These are phyloP conservation scores for Rhynchospora pubera DNA, from an alignment of 176 grass and related monocot species.

Conservation along the genomic window DNA sequence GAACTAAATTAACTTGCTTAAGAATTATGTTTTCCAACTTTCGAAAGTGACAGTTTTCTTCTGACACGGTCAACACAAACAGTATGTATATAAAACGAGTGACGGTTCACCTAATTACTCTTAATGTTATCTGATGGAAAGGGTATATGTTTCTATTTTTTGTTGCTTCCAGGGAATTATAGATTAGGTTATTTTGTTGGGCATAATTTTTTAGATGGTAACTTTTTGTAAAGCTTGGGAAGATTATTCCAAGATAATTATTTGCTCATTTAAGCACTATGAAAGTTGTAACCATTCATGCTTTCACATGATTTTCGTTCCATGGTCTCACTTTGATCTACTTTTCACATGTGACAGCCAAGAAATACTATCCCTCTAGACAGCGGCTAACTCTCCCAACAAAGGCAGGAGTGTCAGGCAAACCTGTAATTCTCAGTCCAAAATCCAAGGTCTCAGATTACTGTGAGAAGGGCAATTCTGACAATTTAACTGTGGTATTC, in stretches of 20 bases:
- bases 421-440: conserved; percentile 54
- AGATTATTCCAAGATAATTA: neutral
- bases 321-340: neutral
- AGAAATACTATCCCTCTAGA: conserved; percentile 79
- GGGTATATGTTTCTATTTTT: neutral
- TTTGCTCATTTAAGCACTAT: neutral
- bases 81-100: neutral
- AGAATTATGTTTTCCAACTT: conserved; percentile 4
- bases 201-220: neutral
- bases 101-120: neutral
- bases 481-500: conserved; percentile 62
- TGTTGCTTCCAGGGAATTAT: neutral
- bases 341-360: conserved; percentile 45
- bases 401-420: conserved; percentile 48
- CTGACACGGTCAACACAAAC: neutral
- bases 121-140: neutral
- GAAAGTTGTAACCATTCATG: neutral
- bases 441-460: conserved; percentile 67
- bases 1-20: neutral
- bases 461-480: conserved; percentile 49
- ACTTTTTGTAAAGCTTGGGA: neutral
- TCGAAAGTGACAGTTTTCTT: conserved; percentile 10
- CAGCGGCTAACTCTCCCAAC: conserved; percentile 67
- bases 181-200: neutral
- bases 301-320: neutral